phyloP scores from a whole-genome alignment of 495 filamentous ascomycete species.

The Cercophora scortea region DNA sequence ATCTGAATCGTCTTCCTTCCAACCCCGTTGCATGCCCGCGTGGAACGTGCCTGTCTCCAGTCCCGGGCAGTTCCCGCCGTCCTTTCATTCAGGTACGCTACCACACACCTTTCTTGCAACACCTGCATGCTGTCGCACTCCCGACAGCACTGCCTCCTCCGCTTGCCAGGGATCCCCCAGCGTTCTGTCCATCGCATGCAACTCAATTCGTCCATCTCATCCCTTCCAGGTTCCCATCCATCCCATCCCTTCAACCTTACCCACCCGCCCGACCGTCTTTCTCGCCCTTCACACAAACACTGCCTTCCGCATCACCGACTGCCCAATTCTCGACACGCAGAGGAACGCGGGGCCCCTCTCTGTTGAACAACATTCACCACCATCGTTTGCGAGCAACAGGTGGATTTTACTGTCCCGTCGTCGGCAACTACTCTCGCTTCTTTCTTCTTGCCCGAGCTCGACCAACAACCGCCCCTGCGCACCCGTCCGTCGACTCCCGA shows the following conservation, averaged over 20 bases:
- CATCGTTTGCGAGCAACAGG: constrained; percentile 5
- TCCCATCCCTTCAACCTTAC: not conserved
- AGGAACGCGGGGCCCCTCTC: not conserved
- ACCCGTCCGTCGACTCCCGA: not conserved
- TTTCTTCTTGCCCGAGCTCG: constrained; percentile 14
- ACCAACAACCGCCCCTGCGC: not conserved
- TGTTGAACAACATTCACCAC: constrained; percentile 1
- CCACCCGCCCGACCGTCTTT: too few relatives aligned
- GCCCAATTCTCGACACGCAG: not conserved
- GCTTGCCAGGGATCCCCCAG: not conserved
- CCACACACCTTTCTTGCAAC: too few relatives aligned
- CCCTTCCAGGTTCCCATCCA: not conserved
- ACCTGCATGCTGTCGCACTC: too few relatives aligned
- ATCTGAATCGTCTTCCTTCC: not conserved
- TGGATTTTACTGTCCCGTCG: not conserved
- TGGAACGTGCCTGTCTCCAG: too few relatives aligned
- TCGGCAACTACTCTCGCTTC: constrained; percentile 21
- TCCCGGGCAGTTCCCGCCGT: too few relatives aligned
- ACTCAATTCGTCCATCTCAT: not conserved
- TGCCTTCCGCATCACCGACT: not conserved
- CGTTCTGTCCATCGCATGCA: not conserved
- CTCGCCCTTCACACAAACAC: not conserved
- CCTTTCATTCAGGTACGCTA: too few relatives aligned
- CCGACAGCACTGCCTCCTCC: not conserved
- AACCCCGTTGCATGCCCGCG: not conserved